Percentiles rank a stretch among this genome's conserved stretches.
Conservation (phyloP, 768 basidiomycete genomes). For the Suillus cothurnatus region DNA sequence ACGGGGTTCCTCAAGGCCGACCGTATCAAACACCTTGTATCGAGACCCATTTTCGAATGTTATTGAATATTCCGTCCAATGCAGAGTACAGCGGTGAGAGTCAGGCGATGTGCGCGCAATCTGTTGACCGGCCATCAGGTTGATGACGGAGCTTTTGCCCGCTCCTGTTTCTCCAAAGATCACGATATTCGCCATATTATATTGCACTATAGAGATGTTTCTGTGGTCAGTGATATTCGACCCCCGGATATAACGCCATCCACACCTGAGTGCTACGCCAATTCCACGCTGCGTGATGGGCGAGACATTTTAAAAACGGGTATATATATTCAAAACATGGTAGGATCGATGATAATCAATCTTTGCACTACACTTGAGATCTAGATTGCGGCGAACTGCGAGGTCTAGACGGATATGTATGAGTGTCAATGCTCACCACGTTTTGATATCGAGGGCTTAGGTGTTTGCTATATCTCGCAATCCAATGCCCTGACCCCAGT, state of each 20-base stretch:
- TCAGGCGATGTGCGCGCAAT: slow-evolving; percentile 29
- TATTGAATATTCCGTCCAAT: slow-evolving; percentile 30
- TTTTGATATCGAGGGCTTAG: background rate
- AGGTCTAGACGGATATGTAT: background rate
- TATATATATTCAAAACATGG: background rate
- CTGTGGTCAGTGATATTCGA: background rate
- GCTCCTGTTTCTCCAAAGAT: slow-evolving; percentile 47
- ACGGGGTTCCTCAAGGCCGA: slow-evolving; percentile 36
- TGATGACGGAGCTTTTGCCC: slow-evolving; percentile 38
- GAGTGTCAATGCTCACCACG: background rate
- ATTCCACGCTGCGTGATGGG: background rate
- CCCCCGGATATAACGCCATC: background rate
- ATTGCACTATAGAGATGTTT: background rate
- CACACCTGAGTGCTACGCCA: background rate
- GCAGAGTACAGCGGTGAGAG: slow-evolving; percentile 41
- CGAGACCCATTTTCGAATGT: slow-evolving; percentile 19
- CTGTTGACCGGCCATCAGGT: slow-evolving; percentile 27
- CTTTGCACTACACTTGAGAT: background rate
- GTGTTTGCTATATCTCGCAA: background rate
- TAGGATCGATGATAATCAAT: background rate
- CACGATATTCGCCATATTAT: slow-evolving; percentile 36
- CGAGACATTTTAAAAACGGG: background rate
- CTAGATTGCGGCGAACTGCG: background rate
- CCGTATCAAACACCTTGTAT: slow-evolving; percentile 35
- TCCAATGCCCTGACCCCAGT: background rate